Base-by-base conservation (phyloP, 192 early-diverging fungal genomes). In the Coemansia sp. region DNA sequence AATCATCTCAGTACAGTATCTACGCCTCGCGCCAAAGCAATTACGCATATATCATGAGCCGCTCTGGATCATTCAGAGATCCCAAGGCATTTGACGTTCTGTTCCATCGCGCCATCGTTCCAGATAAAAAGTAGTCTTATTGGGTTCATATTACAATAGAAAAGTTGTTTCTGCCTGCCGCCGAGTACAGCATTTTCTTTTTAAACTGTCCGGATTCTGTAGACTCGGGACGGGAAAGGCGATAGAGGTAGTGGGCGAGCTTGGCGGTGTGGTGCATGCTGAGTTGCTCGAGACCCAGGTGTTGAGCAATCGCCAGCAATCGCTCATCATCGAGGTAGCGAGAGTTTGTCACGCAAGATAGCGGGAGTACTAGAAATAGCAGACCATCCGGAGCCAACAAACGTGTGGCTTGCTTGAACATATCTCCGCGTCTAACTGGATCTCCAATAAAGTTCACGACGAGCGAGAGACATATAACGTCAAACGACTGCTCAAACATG, bases 371-470 rank as follows among this genome's bases (percentile, higher is more conserved):
- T 32, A 95, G 51, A 50, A 89, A 94, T 6, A 94, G 77, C 25
- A 91, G 70, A 23, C 92, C 91, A 12, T 67, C 42, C 0, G 81
- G 79, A 0, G 76, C 63, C 21, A 92, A 72, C 53, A 88, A 79
- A 1, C 76, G 70, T 9, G 76, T 42, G 0, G 89, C 85, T 8
- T 78, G 80, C 15, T 76, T 50, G 4, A 93, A 78, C 85, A 94
- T 91, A 31, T 87, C 75, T 9, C 94, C 95, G 72, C 95, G 80
- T 44, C 84, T 79, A 9, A 62, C 74, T 3, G 89, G 85, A 80
- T 94, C 92, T 4, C 89, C 89, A 1, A 94, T 91, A 87, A 97
- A 97, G 74, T 97, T 97, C 50, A 97, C 88, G 0, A 97, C 95
- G 0, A 97, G 71, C 14, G 87, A 90, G 17, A 97, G 81, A 63